Percentiles rank a stretch among this genome's conserved stretches.
Conservation (phyloP, 78 protist species). For the Chrysochromulina parva region DNA sequence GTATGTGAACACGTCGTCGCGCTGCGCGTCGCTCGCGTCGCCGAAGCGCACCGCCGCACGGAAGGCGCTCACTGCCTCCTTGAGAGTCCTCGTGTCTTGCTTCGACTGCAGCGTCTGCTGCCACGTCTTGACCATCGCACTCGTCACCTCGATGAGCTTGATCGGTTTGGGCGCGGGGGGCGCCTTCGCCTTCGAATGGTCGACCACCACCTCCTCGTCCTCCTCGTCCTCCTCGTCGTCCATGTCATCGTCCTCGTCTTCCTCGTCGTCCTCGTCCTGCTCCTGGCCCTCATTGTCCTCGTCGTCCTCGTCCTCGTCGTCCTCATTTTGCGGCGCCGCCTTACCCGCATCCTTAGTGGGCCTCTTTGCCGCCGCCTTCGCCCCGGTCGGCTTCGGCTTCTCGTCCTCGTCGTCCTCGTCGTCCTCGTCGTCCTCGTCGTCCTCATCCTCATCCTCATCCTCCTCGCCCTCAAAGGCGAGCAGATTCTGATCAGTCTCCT, state of each 20-base stretch:
- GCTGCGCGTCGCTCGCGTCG: slow-evolving; percentile 15
- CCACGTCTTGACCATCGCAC: not conserved
- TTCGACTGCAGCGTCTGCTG: not conserved
- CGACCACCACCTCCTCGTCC: not conserved
- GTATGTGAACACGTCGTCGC: not conserved
- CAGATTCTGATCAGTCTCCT: slow-evolving; percentile 32
- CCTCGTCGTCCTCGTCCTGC: slow-evolving; percentile 20
- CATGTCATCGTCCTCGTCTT: not conserved
- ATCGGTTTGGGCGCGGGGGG: not conserved
- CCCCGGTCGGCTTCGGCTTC: slow-evolving; percentile 33
- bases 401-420: slow-evolving; percentile 2
- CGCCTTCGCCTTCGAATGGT: too few species aligned
- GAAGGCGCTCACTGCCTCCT: slow-evolving; percentile 59
- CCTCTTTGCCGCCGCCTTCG: slow-evolving; percentile 36
- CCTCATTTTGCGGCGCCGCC: slow-evolving; percentile 40
- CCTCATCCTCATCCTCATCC: slow-evolving; percentile 55
- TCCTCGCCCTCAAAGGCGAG: slow-evolving; percentile 48
- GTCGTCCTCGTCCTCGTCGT: slow-evolving; percentile 50
- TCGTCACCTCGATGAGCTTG: slow-evolving; percentile 22
- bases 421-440: slow-evolving; percentile 40
- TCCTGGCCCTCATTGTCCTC: slow-evolving; percentile 53
- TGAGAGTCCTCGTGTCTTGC: not conserved
- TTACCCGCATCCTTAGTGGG: not conserved
- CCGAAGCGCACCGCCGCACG: slow-evolving; percentile 54
- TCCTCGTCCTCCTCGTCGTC: slow-evolving; percentile 23